A percentile compares a stretch with the other conserved stretches of the same genome.
phyloP scores from a whole-genome alignment of 2,329 filamentous ascomycete genomes.

The Aspergillus flavus region DNA sequence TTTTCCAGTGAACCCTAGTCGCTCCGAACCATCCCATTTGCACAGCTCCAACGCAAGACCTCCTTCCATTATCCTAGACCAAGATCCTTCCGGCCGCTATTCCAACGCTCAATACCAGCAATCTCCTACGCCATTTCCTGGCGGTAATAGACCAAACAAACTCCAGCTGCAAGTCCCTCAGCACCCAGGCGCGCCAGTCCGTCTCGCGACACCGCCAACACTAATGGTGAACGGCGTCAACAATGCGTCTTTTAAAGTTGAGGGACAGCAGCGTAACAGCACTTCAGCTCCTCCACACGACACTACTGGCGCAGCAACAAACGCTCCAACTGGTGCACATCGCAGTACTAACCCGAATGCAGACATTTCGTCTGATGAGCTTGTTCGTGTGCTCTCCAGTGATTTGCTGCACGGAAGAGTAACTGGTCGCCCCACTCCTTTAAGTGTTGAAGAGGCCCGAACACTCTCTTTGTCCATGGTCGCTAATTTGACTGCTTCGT shows the following conservation, averaged over 20 bases:
- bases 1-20: slow-evolving; percentile 64
- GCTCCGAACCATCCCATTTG: slow-evolving; percentile 49
- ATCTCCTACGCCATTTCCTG: slow-evolving; percentile 27
- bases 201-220: slow-evolving; percentile 47
- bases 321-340: slow-evolving; percentile 11
- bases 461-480: slow-evolving; percentile 36
- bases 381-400: slow-evolving; percentile 34
- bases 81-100: slow-evolving; percentile 31
- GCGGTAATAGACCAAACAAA: slow-evolving; percentile 35
- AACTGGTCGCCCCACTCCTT: slow-evolving; percentile 28
- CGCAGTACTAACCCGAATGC: slow-evolving; percentile 12
- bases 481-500: slow-evolving; percentile 32
- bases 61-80: slow-evolving; percentile 48
- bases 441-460: slow-evolving; percentile 35
- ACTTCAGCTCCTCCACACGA: slow-evolving; percentile 12
- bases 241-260: slow-evolving; percentile 21
- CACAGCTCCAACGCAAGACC: slow-evolving; percentile 41
- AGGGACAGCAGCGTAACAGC: slow-evolving; percentile 20
- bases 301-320: slow-evolving; percentile 2
- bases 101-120: slow-evolving; percentile 28
- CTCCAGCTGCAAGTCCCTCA: slow-evolving; percentile 49
- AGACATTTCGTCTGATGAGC: slow-evolving; percentile 32
- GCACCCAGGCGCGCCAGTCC: slow-evolving; percentile 42
- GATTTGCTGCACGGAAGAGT: slow-evolving; percentile 36
- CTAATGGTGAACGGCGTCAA: slow-evolving; percentile 43